A percentile compares a stretch with the other conserved stretches of the same genome.
These are phyloP conservation scores for Tuber calosporum DNA, from an alignment of 495 filamentous ascomycete genomes.

Conservation along the genomic window DNA sequence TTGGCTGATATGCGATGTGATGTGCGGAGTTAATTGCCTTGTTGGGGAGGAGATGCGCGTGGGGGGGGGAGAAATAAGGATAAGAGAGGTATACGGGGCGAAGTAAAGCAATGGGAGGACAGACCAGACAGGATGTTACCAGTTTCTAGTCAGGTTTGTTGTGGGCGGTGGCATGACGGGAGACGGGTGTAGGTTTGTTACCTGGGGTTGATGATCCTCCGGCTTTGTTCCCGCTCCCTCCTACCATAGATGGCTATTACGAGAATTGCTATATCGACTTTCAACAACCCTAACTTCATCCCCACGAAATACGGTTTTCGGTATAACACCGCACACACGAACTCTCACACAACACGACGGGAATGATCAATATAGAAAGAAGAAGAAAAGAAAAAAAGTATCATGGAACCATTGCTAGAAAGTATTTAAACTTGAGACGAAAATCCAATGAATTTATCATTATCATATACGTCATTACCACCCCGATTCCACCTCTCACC, in stretches of 20 bases:
- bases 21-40: neutral
- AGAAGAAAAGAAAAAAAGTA: neutral
- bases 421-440: neutral
- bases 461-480: neutral
- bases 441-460: neutral
- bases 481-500: neutral
- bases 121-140: neutral
- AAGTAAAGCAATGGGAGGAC: neutral
- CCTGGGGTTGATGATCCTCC: neutral
- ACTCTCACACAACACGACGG: neutral
- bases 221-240: neutral
- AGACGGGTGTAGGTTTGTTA: neutral
- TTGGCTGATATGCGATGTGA: neutral
- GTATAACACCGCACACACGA: neutral
- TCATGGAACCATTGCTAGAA: neutral
- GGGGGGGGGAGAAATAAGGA: neutral
- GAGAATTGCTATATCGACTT: neutral
- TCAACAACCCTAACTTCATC: neutral
- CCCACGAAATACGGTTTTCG: neutral
- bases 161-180: neutral
- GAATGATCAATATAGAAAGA: neutral
- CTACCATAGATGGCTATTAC: neutral
- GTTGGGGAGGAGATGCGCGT: neutral
- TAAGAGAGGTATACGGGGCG: neutral
- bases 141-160: neutral